Evolutionary conservation across 805 yeast genomes (phyloP).

Genomic region (Metschnikowia koreensis): DNA sequence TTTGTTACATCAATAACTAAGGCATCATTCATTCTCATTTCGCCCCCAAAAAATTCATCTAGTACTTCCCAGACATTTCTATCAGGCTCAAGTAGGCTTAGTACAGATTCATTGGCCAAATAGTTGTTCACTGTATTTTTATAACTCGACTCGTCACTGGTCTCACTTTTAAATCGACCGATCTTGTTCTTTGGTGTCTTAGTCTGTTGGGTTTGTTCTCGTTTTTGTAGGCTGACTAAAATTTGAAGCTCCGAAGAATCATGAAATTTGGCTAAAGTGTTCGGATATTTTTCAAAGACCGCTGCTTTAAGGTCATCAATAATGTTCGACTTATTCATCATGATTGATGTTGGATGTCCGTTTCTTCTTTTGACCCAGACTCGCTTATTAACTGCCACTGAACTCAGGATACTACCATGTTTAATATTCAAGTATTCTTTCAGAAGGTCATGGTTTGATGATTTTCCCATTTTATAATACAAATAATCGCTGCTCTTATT

Average conservation of each 20-base stretch:
- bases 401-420: neutral
- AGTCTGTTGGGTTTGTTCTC: constrained; percentile 2
- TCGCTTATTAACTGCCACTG: constrained; percentile 21
- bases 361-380: constrained; percentile 54
- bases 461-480: neutral
- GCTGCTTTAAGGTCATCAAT: constrained; percentile 79
- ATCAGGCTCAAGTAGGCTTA: constrained; percentile 54
- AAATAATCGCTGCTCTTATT: neutral
- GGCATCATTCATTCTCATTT: constrained; percentile 67
- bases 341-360: constrained; percentile 67
- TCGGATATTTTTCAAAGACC: constrained; percentile 63
- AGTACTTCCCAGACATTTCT: constrained; percentile 54
- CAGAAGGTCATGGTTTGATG: neutral
- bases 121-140: neutral
- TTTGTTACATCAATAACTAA: constrained; percentile 46
- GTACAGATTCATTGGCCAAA: neutral
- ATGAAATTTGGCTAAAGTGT: constrained; percentile 55
- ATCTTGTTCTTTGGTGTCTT: constrained; percentile 7
- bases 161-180: constrained; percentile 9
- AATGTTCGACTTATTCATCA: constrained; percentile 59
- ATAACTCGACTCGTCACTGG: constrained; percentile 4
- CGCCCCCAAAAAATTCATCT: constrained; percentile 61
- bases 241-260: constrained; percentile 67
- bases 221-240: constrained; percentile 1
- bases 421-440: neutral